Conservation (phyloP, 75 land plant species). For the Picea sitchensis region DNA sequence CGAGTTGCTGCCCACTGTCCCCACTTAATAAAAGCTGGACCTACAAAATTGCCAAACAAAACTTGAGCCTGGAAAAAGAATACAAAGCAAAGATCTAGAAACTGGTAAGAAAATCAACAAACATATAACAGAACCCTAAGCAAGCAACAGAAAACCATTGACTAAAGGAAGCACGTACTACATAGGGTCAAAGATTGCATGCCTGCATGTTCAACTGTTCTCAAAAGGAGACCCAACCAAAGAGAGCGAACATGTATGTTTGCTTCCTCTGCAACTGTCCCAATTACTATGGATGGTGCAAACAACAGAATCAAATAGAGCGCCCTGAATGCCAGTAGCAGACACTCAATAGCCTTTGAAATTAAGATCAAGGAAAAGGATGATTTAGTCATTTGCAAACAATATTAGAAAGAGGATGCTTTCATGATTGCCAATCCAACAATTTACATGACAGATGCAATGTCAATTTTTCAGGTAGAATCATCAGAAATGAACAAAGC, state of each 20-base stretch:
- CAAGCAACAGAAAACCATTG: conserved; percentile 27
- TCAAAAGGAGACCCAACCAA: neutral
- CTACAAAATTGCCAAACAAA: conserved; percentile 57
- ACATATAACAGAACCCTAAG: neutral
- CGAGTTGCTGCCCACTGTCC: conserved; percentile 97
- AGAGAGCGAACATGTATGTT: neutral
- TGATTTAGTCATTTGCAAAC: neutral
- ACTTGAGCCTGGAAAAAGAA: conserved; percentile 33
- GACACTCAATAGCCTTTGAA: conserved; percentile 16
- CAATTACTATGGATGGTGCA: conserved; percentile 44
- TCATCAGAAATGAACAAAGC: neutral
- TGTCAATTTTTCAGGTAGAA: neutral
- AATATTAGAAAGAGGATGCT: neutral
- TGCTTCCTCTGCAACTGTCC: conserved; percentile 39
- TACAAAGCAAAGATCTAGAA: too few species aligned
- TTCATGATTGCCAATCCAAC: neutral
- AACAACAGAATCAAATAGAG: conserved; percentile 38
- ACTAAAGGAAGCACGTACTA: conserved; percentile 12
- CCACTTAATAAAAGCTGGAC: conserved; percentile 95
- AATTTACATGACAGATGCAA: neutral
- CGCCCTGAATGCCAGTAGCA: conserved; percentile 33
- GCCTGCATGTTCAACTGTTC: neutral
- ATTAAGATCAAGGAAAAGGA: neutral
- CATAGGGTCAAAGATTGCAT: neutral
- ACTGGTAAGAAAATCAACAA: too few species aligned